Evolutionary conservation across 1,139 yeast genomes (phyloP).

Genomic region (Torulaspora pretoriensis): DNA sequence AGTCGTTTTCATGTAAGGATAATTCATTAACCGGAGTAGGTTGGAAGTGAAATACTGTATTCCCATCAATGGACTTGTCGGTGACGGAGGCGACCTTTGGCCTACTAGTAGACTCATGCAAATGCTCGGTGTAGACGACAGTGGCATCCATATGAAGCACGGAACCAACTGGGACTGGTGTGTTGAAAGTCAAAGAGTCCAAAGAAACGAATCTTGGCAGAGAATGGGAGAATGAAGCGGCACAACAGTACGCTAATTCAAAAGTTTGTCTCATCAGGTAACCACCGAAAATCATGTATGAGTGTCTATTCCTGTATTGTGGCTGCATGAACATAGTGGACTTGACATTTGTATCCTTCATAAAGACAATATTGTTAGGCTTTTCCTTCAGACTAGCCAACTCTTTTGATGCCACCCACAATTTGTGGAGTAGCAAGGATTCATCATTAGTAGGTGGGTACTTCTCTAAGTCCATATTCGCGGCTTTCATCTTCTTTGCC

Average conservation of each 20-base stretch:
- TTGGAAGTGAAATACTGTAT: conserved; percentile 42
- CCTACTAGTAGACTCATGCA: conserved; percentile 42
- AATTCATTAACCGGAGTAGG: conserved; percentile 56
- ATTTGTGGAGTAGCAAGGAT: conserved; percentile 64
- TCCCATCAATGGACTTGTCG: conserved; percentile 26
- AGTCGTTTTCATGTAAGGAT: conserved; percentile 51
- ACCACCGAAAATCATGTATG: conserved; percentile 93
- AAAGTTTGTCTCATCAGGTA: conserved; percentile 86
- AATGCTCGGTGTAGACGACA: conserved; percentile 78
- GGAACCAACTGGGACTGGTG: conserved; percentile 93
- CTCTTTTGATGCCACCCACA: conserved; percentile 63
- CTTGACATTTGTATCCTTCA: conserved; percentile 65
- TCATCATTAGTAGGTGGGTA: conserved; percentile 73
- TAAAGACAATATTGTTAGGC: conserved; percentile 51
- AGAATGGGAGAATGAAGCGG: conserved; percentile 80
- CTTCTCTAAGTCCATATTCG: conserved; percentile 50
- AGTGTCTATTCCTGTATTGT: conserved; percentile 89
- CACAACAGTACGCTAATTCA: conserved; percentile 87
- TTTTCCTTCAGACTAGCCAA: conserved; percentile 37
- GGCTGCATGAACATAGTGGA: conserved; percentile 93
- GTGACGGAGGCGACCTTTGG: conserved; percentile 22
- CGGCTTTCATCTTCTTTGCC: conserved; percentile 73
- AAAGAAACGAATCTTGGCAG: conserved; percentile 84
- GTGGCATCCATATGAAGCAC: conserved; percentile 77
- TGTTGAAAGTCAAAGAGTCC: conserved; percentile 85